Base-by-base conservation (phyloP, 2,329 filamentous ascomycete species). In the Claviceps pazoutovae region DNA sequence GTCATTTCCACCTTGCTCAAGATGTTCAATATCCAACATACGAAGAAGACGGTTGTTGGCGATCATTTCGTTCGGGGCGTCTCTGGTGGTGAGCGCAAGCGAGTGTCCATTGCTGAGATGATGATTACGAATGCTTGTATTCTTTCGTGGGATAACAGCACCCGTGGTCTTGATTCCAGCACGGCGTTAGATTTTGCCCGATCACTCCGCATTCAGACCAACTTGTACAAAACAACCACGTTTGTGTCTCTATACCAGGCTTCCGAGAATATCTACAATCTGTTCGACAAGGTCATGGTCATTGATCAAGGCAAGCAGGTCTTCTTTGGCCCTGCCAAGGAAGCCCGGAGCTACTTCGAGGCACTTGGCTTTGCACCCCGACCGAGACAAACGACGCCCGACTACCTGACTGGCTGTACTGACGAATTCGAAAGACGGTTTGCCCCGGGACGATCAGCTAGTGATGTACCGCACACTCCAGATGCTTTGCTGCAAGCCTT, bases 21-120 rank as follows among this genome's bases (percentile, higher is more conserved):
- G 62, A 93, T 94, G 86, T 94, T 95, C 74, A 93, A 91, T 63
- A 95, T 95, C 51, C 85, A 90, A 65, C 88, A 95, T 66, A 94
- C 88, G 0, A 78, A 80, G 49, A 79, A 89, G 63, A 96, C 90
- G 0, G 80, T 91, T 34, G 88, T 95, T 26, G 90, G 90, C 7
- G 85, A 93, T 56, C 78, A 80, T 1, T 88, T 91, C 56, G 77
- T 93, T 19, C 82, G 86, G 49, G 89, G 88, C 64, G 76, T 94
- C 0, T 88, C 82, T 46, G 88, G 86, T 55, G 86, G 84, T 52
- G 87, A 91, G 68, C 74, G 84, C 51, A 88, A 88, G 69, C 82
- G 86, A 56, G 86, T 90, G 6, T 86, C 82, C 21, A 91, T 94
- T 55, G 85, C 86, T 1, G 88, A 93, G 65, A 87, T 86, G 71